These are phyloP conservation scores for Daldinia sp. DNA, from an alignment of 2,329 filamentous ascomycete species.

Conservation along the genomic window DNA sequence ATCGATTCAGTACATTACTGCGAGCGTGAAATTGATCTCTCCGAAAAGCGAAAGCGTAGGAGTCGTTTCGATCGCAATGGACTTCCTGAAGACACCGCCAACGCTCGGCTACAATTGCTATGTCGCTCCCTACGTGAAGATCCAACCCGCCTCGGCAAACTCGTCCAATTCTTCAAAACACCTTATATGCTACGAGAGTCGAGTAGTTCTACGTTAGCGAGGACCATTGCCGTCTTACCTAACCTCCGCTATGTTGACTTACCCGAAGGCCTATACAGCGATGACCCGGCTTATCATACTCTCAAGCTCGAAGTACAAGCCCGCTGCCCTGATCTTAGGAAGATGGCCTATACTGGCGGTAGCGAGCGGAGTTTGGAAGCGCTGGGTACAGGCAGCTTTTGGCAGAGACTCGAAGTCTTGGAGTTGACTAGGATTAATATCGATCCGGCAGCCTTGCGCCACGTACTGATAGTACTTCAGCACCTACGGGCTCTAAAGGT, in stretches of 20 bases:
- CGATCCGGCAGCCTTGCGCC: constrained; percentile 74
- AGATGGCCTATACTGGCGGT: constrained; percentile 85
- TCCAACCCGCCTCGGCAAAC: constrained; percentile 69
- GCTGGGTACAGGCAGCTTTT: constrained; percentile 70
- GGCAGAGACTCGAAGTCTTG: constrained; percentile 76
- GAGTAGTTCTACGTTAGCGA: constrained; percentile 82
- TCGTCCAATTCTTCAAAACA: constrained; percentile 83
- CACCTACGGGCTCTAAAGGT: constrained; percentile 78
- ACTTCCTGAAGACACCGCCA: constrained; percentile 81
- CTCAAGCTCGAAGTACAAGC: constrained; percentile 86
- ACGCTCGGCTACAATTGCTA: constrained; percentile 78
- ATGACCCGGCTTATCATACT: constrained; percentile 77
- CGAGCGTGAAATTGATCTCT: constrained; percentile 81
- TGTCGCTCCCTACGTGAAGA: constrained; percentile 84
- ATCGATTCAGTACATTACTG: constrained; percentile 97
- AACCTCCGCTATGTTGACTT: constrained; percentile 90
- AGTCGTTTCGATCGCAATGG: constrained; percentile 79
- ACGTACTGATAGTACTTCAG: constrained; percentile 72
- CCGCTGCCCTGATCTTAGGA: constrained; percentile 82
- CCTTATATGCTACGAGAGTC: constrained; percentile 96
- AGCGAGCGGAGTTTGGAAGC: constrained; percentile 79
- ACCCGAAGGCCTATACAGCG: constrained; percentile 85
- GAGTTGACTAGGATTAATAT: constrained; percentile 74
- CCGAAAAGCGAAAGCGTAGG: constrained; percentile 78
- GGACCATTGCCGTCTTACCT: constrained; percentile 83